Percentiles rank a stretch among this genome's conserved stretches.
Evolutionary conservation across 2,329 filamentous ascomycete species (phyloP).

Genomic region (Aureobasidium zeae): DNA sequence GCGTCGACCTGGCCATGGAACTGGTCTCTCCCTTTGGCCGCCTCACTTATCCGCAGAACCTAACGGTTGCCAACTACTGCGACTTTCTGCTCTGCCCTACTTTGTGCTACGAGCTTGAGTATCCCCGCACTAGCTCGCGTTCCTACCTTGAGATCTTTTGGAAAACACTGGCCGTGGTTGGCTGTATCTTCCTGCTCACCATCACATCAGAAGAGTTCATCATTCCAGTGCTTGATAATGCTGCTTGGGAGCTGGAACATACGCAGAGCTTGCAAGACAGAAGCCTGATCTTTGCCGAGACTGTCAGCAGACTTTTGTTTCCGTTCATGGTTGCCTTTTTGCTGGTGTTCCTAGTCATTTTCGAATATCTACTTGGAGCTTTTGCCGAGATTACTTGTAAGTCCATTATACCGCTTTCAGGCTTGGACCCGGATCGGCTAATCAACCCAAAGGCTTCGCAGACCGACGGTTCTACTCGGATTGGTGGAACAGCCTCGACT

Average conservation of each 20-base stretch:
- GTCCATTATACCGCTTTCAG: no score
- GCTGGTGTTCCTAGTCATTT: slow-evolving; percentile 94
- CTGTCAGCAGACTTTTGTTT: slow-evolving; percentile 83
- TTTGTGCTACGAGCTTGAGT: slow-evolving; percentile 94
- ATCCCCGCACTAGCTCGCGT: slow-evolving; percentile 67
- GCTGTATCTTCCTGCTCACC: slow-evolving; percentile 90
- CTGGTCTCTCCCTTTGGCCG: slow-evolving; percentile 83
- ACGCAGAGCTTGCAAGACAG: slow-evolving; percentile 51
- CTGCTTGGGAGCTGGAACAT: slow-evolving; percentile 45
- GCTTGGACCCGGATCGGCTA: no score
- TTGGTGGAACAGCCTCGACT: slow-evolving; percentile 68
- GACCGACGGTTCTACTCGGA: slow-evolving; percentile 87
- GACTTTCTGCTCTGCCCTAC: slow-evolving; percentile 91
- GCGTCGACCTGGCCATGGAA: slow-evolving; percentile 81
- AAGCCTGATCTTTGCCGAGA: slow-evolving; percentile 74
- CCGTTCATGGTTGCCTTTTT: slow-evolving; percentile 96
- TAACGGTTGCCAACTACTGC: slow-evolving; percentile 70
- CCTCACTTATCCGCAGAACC: slow-evolving; percentile 81
- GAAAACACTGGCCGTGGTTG: slow-evolving; percentile 84
- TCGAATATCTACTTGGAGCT: slow-evolving; percentile 90
- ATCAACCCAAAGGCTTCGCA: slow-evolving; percentile 52
- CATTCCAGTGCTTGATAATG: slow-evolving; percentile 73
- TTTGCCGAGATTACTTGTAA: slow-evolving; percentile 79
- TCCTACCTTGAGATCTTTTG: slow-evolving; percentile 73
- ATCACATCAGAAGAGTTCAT: slow-evolving; percentile 93